Evolutionary conservation across 495 filamentous ascomycete species (phyloP), one percentile per base, ranked within the genome.

Genomic region (Neurospora terricola): DNA sequence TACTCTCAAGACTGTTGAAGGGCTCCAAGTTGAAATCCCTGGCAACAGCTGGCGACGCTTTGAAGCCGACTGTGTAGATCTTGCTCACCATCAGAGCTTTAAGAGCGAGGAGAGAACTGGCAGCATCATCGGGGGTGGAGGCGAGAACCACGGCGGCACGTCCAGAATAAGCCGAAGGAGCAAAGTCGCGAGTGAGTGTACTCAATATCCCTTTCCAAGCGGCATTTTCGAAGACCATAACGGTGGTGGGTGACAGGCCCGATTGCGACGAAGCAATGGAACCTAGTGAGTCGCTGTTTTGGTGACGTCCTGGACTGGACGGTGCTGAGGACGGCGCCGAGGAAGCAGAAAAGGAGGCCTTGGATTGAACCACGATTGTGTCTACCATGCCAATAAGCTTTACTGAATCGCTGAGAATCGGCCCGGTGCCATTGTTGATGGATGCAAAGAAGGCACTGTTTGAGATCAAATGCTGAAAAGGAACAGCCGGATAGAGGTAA

Each of bases 51-150:
- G 88, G 87, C 16, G 87, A 88, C 2, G 89, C 89, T 80, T 89
- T 90, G 81, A 96, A 96, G 6, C 93, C 93, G 70, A 94, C 92
- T 0, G 92, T 94, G 79, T 94, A 94, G 70, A 96, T 91, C 42
- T 92, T 89, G 8, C 91, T 90, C 37, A 93, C 88, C 59, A 88
- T 89, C n/a, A 96, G 86, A 70, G 88, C 89, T 74, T 89, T 90
- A 10, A 94, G 84, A 0, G 92, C 92, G 74, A 91, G 94, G 72
- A 96, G 89, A 3, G 89, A 87, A 9, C 91, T 88, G 5, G 91
- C 90, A 6, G 92, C 92, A 72, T 94, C 91, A 59, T 91, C 87
- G 69, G 90, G 85, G 7, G 86, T 86, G 18, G 85, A 87, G 18
- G 91, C 90, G 4, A 94, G 80, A 21, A 96, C 86, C 39, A 96